Evolutionary conservation across 805 yeast species (phyloP).

Genomic region (Torulaspora microellipsoides): DNA sequence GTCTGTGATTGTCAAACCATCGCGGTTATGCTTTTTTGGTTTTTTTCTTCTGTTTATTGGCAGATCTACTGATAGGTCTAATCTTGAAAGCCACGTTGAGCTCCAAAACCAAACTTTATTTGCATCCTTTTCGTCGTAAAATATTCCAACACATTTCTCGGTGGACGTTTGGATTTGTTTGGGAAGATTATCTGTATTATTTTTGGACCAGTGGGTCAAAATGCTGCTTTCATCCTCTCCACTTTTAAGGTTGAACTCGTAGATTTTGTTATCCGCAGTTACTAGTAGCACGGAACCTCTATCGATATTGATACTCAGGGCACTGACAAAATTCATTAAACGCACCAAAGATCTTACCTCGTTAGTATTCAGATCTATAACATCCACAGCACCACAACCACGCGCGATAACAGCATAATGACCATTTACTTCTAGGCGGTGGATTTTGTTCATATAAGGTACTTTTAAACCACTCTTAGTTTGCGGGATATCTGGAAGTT

Average conservation of each 20-base stretch:
- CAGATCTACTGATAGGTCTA: constrained; percentile 58
- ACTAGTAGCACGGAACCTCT: constrained; percentile 53
- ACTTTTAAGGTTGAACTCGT: constrained; percentile 50
- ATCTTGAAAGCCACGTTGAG: constrained; percentile 69
- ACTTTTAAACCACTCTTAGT: constrained; percentile 34
- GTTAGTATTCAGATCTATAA: constrained; percentile 30
- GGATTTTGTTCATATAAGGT: constrained; percentile 48
- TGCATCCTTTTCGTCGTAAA: constrained; percentile 40
- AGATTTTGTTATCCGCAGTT: constrained; percentile 69
- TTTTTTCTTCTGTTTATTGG: constrained; percentile 40
- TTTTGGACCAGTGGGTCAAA: constrained; percentile 71
- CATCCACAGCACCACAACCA: constrained; percentile 62
- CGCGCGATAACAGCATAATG: constrained; percentile 56
- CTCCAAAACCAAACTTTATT: constrained; percentile 82
- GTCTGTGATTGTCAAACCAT: constrained; percentile 41
- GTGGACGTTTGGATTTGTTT: constrained; percentile 49
- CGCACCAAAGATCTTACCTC: constrained; percentile 47
- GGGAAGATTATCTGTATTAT: constrained; percentile 73
- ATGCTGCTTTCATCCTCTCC: constrained; percentile 22
- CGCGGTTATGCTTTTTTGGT: constrained; percentile 39
- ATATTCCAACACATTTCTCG: constrained; percentile 72
- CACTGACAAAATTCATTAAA: constrained; percentile 55
- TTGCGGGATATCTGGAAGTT: constrained; percentile 38
- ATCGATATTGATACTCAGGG: constrained; percentile 49
- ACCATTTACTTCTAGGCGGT: constrained; percentile 46